Evolutionary conservation across 225 moss, liverwort and hornwort species (phyloP), one percentile per base, ranked within the genome.

Genomic region (Takakia lepidozioides): DNA sequence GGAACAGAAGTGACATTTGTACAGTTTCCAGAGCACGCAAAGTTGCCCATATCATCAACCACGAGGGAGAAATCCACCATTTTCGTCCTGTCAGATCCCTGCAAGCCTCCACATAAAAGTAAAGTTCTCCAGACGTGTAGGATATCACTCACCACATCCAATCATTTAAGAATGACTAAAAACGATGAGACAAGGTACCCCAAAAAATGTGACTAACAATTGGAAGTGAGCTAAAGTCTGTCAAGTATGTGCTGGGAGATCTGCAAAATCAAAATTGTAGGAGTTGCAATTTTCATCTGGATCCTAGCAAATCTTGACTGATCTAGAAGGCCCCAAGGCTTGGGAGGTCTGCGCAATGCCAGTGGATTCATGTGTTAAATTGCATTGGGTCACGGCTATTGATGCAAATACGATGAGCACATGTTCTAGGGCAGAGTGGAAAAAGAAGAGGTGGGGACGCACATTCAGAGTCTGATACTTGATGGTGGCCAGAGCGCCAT

Each of bases 41-140:
- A 51, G 34, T 20, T 29, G 7, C 30, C 50, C 50, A 34, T 16
- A 32, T 51, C 50, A 29, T 51, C 50, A 28, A 34, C 34, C 4
- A 51, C 34, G 18, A 51, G 5, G 4, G 50, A 51, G 18, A 51
- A 22, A 21, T 29, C 30, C 17, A 34, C 50, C 0, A 29, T 20
- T 10, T 28, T 28, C 18, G 24, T 28, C 16, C 9, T 9, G 16
- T 21, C 14, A 5, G 8, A 19, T 6, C 50, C 16, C 29, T 51
- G 29, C n/a, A 29, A 16, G 9, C 16, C 29, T 32, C 32, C 32
- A 32, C 32, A 32, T 6, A 7, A 32, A 32, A 7, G 11, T 11
- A 32, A 0, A 51, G 15, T n/a, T 2, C 21, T 8, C 2, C 6
- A 10, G 29, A 23, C 5, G 7, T 17, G 8, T 3, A 13, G 26